Percentiles rank a stretch among this genome's conserved stretches.
Evolutionary conservation across 305 asterid genomes (phyloP).

Genomic region (Fraxinus greggii): DNA sequence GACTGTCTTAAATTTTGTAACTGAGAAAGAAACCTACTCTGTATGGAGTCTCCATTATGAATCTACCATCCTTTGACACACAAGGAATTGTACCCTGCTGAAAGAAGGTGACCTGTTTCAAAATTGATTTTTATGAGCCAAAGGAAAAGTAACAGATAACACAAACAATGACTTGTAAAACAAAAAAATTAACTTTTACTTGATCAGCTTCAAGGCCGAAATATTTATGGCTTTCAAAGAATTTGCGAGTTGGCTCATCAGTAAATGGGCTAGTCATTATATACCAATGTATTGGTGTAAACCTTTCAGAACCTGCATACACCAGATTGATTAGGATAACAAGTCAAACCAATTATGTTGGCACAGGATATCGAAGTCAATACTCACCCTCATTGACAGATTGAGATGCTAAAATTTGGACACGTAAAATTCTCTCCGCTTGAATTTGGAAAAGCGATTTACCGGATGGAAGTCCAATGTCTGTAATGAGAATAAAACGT

Average conservation of each 20-base stretch:
- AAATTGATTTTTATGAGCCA: constrained; percentile 26
- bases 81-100: constrained; percentile 97
- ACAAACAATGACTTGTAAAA: constrained; percentile 14
- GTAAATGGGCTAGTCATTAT: constrained; percentile 99
- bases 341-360: constrained; percentile 17
- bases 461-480: constrained; percentile 97
- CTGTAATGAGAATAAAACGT: constrained; percentile 40
- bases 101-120: constrained; percentile 83
- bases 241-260: constrained; percentile 79
- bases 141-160: background rate
- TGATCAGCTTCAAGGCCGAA: constrained; percentile 97
- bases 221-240: constrained; percentile 81
- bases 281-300: constrained; percentile 79
- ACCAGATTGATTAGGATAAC: constrained; percentile 27
- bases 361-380: constrained; percentile 9
- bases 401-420: constrained; percentile 82
- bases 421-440: constrained; percentile 87
- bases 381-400: constrained; percentile 68
- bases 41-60: constrained; percentile 87
- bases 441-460: constrained; percentile 96
- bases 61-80: constrained; percentile 86
- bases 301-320: constrained; percentile 51
- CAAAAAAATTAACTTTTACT: constrained; percentile 39
- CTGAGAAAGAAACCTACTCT: constrained; percentile 50
- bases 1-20: constrained; percentile 2